phyloP scores from a whole-genome alignment of 192 early-diverging fungal species.

The Spizellomyces sp. region DNA sequence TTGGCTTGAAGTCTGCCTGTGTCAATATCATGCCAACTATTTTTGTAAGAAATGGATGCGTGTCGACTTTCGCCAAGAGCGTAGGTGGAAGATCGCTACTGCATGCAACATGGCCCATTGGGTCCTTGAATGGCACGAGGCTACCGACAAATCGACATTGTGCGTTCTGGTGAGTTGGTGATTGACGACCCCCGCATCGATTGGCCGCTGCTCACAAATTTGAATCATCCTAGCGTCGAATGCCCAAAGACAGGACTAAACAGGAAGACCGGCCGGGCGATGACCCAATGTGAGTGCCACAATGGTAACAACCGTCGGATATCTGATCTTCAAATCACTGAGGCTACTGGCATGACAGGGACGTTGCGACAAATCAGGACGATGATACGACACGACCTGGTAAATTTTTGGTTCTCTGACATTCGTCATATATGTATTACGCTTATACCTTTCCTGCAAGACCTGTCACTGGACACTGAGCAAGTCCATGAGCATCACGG shows the following conservation, averaged over 20 bases:
- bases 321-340: no score
- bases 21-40: background rate
- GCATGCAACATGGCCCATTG: slow-evolving; percentile 66
- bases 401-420: no score
- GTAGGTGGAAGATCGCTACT: slow-evolving; percentile 77
- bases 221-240: background rate
- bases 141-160: slow-evolving; percentile 64
- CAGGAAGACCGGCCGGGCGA: background rate
- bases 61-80: slow-evolving; percentile 81
- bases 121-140: slow-evolving; percentile 75
- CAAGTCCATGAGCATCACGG: no score
- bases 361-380: background rate
- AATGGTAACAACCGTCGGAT: background rate
- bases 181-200: background rate
- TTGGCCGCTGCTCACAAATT: background rate
- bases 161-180: slow-evolving; percentile 58
- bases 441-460: no score
- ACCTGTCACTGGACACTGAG: no score
- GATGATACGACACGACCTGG: no score
- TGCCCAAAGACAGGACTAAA: background rate
- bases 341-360: slow-evolving; percentile 10
- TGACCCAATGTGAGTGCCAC: background rate
- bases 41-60: slow-evolving; percentile 69
- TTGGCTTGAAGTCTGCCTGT: background rate
- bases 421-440: no score